phyloP scores from a whole-genome alignment of 2,329 filamentous ascomycete species.

The Ramularia endophylla region DNA sequence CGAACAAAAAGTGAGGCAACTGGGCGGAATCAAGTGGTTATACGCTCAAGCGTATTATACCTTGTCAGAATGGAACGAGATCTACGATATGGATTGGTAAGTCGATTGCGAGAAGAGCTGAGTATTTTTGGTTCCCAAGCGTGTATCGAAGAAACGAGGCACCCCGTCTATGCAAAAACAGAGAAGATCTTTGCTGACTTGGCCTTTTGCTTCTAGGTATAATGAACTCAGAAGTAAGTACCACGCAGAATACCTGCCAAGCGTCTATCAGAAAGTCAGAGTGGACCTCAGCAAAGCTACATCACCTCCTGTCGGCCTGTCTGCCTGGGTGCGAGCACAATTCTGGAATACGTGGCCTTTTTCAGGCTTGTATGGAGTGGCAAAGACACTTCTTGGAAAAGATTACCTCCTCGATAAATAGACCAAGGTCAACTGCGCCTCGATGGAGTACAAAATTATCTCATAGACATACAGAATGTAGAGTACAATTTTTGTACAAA shows the following conservation, averaged over 20 bases:
- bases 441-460: too few species aligned
- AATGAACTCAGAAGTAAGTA: conserved; percentile 58
- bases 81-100: conserved; percentile 51
- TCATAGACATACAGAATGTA: too few species aligned
- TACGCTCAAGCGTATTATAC: conserved; percentile 82
- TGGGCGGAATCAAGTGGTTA: conserved; percentile 79
- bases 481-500: too few species aligned
- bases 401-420: conserved; percentile 17
- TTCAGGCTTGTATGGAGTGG: conserved; percentile 17
- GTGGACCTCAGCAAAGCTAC: conserved; percentile 32
- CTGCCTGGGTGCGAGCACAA: conserved; percentile 11
- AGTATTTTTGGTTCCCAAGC: too few species aligned
- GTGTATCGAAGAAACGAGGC: too few species aligned
- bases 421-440: too few species aligned
- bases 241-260: conserved; percentile 55
- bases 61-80: conserved; percentile 62
- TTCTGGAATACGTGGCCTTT: conserved; percentile 17
- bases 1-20: conserved; percentile 60
- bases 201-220: conserved; percentile 39
- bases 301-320: conserved; percentile 1
- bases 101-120: too few species aligned
- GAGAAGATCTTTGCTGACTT: too few species aligned
- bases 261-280: conserved; percentile 65
- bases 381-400: conserved; percentile 14
- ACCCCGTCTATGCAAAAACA: too few species aligned